Conservation (phyloP, 2,329 filamentous ascomycete species). For the Aspergillus chevalieri region DNA sequence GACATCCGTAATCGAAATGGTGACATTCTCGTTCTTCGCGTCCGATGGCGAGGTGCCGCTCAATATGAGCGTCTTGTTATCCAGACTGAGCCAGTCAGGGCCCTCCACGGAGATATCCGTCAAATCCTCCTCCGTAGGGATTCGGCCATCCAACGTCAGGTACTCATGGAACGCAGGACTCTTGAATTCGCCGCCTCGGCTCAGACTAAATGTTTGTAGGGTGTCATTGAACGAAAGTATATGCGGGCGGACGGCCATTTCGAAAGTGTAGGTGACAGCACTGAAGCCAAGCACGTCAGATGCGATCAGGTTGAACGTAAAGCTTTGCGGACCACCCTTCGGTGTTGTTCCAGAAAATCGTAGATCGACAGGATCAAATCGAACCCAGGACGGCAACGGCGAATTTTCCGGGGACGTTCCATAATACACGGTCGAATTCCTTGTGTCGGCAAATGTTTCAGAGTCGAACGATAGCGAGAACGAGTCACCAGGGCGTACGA, state of each 20-base stretch:
- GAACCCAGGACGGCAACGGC: slow-evolving; percentile 79
- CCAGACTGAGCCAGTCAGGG: slow-evolving; percentile 65
- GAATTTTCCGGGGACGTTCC: slow-evolving; percentile 69
- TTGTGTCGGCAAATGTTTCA: slow-evolving; percentile 58
- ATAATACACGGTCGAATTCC: slow-evolving; percentile 61
- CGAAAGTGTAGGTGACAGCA: slow-evolving; percentile 59
- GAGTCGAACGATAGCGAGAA: slow-evolving; percentile 68
- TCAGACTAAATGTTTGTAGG: slow-evolving; percentile 53
- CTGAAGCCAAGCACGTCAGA: slow-evolving; percentile 76
- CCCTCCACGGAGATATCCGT: slow-evolving; percentile 47
- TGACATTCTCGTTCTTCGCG: slow-evolving; percentile 57
- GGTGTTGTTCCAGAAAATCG: slow-evolving; percentile 68
- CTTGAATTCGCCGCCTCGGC: slow-evolving; percentile 45
- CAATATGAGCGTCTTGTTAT: slow-evolving; percentile 56
- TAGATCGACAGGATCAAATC: slow-evolving; percentile 60
- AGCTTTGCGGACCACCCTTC: slow-evolving; percentile 63
- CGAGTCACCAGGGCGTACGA: slow-evolving; percentile 32
- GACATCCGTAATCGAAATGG: slow-evolving; percentile 54
- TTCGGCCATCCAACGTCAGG: slow-evolving; percentile 54
- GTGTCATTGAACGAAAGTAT: slow-evolving; percentile 59
- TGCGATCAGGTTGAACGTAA: slow-evolving; percentile 66
- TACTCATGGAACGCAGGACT: slow-evolving; percentile 48
- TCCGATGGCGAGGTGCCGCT: slow-evolving; percentile 58
- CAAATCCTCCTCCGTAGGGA: slow-evolving; percentile 47
- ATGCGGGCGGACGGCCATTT: slow-evolving; percentile 65